Conservation (phyloP, 768 basidiomycete species). For the Hygrophoropsis aurantiaca region DNA sequence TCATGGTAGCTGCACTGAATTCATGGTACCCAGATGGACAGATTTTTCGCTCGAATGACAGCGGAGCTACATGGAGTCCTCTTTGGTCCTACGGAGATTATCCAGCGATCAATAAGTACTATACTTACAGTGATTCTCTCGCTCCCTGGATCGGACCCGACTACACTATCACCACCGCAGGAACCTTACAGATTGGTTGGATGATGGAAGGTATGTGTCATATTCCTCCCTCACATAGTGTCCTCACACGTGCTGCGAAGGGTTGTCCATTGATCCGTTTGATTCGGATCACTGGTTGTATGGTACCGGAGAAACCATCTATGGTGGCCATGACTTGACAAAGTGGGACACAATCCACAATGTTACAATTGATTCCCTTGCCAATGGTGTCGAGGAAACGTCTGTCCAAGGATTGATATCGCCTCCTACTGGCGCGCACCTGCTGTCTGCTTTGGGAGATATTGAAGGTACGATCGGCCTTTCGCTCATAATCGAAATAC, state of each 20-base stretch:
- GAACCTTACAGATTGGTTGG: constrained; percentile 60
- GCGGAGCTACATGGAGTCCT: constrained; percentile 57
- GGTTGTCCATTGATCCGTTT: constrained; percentile 61
- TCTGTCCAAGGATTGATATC: constrained; percentile 58
- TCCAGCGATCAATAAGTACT: constrained; percentile 45
- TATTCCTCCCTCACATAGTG: neutral
- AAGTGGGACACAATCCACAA: constrained; percentile 62
- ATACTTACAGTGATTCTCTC: constrained; percentile 51
- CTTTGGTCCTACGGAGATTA: constrained; percentile 57
- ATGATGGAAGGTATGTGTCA: constrained; percentile 59
- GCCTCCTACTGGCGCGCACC: constrained; percentile 55
- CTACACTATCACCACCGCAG: constrained; percentile 42
- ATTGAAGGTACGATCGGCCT: constrained; percentile 40
- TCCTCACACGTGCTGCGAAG: constrained; percentile 19
- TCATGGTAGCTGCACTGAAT: constrained; percentile 69
- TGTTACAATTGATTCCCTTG: constrained; percentile 55
- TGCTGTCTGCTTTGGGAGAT: constrained; percentile 59
- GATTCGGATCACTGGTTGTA: constrained; percentile 71
- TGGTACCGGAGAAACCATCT: constrained; percentile 67
- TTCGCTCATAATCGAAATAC: neutral
- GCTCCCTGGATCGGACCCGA: constrained; percentile 62
- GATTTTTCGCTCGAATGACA: constrained; percentile 59
- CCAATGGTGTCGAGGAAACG: constrained; percentile 67
- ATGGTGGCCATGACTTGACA: constrained; percentile 56
- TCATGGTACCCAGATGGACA: constrained; percentile 63